These are phyloP conservation scores for Candida odintsovae DNA, from an alignment of 805 yeast genomes.

Conservation along the genomic window DNA sequence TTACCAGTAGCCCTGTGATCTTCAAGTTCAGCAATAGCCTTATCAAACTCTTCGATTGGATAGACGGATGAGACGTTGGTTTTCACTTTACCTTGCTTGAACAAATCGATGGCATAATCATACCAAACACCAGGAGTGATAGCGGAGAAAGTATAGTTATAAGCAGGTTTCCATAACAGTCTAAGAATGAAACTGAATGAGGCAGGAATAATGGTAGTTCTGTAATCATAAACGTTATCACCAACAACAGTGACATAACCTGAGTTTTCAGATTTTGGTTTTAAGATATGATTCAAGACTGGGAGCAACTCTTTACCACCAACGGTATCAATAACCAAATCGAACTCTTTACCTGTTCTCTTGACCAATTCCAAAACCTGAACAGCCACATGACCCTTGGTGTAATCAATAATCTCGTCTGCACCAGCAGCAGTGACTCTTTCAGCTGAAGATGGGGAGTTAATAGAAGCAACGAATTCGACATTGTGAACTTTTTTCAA, in stretches of 20 bases:
- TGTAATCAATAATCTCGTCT: constrained; percentile 52
- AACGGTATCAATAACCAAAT: constrained; percentile 57
- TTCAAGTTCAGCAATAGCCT: constrained; percentile 44
- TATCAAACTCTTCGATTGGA: constrained; percentile 40
- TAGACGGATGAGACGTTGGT: constrained; percentile 50
- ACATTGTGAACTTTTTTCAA: constrained; percentile 44
- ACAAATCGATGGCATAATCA: constrained; percentile 27
- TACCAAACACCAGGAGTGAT: constrained; percentile 22
- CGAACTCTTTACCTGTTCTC: constrained; percentile 42
- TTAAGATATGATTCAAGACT: constrained; percentile 36
- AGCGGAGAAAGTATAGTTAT: constrained; percentile 23
- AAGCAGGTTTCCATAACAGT: constrained; percentile 12
- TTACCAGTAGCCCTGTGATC: constrained; percentile 57
- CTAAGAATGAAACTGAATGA: constrained; percentile 4
- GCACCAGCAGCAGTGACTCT: constrained; percentile 50
- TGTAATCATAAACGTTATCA: constrained; percentile 34
- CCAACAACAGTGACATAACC: constrained; percentile 54
- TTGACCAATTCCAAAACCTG: constrained; percentile 19
- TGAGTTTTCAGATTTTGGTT: constrained; percentile 40
- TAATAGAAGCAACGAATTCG: constrained; percentile 48
- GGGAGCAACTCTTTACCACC: constrained; percentile 50
- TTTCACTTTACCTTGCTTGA: constrained; percentile 35
- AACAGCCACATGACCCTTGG: constrained; percentile 34
- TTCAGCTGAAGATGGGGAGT: constrained; percentile 44
- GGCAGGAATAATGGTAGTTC: constrained; percentile 7